Base-by-base conservation (phyloP, 2,329 filamentous ascomycete genomes). In the Diaporthe ilicicola region DNA sequence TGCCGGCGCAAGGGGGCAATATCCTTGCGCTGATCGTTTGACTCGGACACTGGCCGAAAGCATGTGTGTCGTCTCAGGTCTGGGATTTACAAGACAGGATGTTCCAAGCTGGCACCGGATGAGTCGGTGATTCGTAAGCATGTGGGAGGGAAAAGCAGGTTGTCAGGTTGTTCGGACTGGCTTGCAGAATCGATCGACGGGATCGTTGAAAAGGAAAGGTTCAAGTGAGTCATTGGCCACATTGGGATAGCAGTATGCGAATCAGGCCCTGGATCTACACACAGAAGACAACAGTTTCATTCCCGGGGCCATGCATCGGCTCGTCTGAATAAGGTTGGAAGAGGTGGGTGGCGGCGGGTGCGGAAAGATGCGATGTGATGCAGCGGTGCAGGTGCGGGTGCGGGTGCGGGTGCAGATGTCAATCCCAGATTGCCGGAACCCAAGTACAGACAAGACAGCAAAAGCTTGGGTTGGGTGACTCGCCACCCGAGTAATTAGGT, bases 11-110 rank as follows among this genome's bases (percentile, higher is more conserved):
- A 37, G 44, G 29, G 42, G 59, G 59, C 59, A 64, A 50, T n/a
- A 64, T 64, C 59, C 59, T 29, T 64, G 59, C 29, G 59, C 42
- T 8, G 59, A 64, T 64, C 59, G 1, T 48, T 48, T 50, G 59
- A 50, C 59, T 64, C 59, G 59, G 59, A 64, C 44, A 37, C 44
- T 48, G 59, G 59, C 59, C 59, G 59, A 64, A 50, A 61, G 56
- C 29, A 24, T 48, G 29, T 50, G 13, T 48, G 44, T 37, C 59
- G 59, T 64, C 59, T 64, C 59, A 50, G 44, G 27, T 64, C 59
- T 50, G 29, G 59, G 42, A 42, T 13, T 62, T 48, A 50, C 3
- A 62, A 62, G 59, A 62, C 59, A 24, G 59, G 59, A 48, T 62
- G 42, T 34, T 29, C 59, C 59, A 48, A 34, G 59, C 42, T 22